Conservation (phyloP, 2,329 filamentous ascomycete species). For the Neocatenulostroma microsporum region DNA sequence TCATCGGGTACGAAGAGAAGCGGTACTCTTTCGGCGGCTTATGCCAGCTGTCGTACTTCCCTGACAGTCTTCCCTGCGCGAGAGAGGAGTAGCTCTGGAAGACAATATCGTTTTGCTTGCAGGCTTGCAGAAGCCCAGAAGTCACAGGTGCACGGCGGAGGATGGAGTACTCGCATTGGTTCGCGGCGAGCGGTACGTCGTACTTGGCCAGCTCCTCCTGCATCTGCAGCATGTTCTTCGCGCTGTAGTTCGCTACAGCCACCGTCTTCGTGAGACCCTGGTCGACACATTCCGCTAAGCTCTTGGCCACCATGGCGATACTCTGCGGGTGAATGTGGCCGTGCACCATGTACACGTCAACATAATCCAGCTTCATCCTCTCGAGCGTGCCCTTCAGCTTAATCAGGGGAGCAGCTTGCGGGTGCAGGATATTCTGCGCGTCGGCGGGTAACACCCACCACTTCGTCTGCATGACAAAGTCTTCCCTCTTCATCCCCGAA, state of each 20-base stretch:
- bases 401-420: slow-evolving; percentile 29
- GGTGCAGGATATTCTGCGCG: slow-evolving; percentile 26
- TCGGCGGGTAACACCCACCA: slow-evolving; percentile 28
- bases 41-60: slow-evolving; percentile 3
- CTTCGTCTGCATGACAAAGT: slow-evolving; percentile 37
- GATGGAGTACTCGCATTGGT: slow-evolving; percentile 41
- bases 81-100: slow-evolving; percentile 6
- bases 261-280: slow-evolving; percentile 35
- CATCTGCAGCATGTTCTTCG: slow-evolving; percentile 37
- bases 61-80: slow-evolving; percentile 3
- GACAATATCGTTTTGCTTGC: slow-evolving; percentile 5
- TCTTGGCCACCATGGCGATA: slow-evolving; percentile 35
- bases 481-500: slow-evolving; percentile 28
- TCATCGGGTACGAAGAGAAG: slow-evolving; percentile 34
- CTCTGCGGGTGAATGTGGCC: slow-evolving; percentile 36
- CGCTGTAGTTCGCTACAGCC: slow-evolving; percentile 40
- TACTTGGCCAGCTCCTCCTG: slow-evolving; percentile 33
- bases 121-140: slow-evolving; percentile 24
- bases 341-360: slow-evolving; percentile 37
- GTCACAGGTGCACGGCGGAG: slow-evolving; percentile 37
- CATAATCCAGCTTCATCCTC: slow-evolving; percentile 32
- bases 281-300: slow-evolving; percentile 38
- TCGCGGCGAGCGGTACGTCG: slow-evolving; percentile 35
- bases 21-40: slow-evolving; percentile 7
- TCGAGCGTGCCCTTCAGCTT: slow-evolving; percentile 31